phyloP scores from a whole-genome alignment of 495 filamentous ascomycete genomes.

The Thermochaetoides thermophila region DNA sequence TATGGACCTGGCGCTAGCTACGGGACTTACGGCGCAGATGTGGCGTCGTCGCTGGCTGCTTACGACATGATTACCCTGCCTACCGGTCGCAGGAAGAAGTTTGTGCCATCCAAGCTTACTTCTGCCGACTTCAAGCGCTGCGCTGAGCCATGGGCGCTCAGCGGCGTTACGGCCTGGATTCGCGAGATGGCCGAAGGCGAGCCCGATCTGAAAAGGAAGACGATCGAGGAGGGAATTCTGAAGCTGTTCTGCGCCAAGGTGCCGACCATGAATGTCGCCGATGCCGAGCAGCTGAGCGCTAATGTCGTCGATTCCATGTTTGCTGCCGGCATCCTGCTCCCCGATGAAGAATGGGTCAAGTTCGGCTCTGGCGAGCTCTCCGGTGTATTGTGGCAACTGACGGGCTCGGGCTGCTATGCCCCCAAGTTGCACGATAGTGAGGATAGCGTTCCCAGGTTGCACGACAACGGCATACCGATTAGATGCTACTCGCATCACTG shows the following conservation, averaged over 20 bases:
- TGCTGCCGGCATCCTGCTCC: constrained; percentile 57
- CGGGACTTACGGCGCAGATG: constrained; percentile 35
- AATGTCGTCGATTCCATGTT: constrained; percentile 74
- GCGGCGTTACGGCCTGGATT: constrained; percentile 74
- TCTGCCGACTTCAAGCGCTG: constrained; percentile 76
- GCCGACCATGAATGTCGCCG: constrained; percentile 95
- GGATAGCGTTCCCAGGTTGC: constrained; percentile 20
- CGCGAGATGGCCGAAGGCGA: constrained; percentile 75
- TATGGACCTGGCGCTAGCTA: constrained; percentile 30
- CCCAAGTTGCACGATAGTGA: constrained; percentile 64
- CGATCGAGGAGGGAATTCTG: constrained; percentile 73
- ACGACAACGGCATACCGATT: constrained; percentile 38
- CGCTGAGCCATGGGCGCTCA: constrained; percentile 83
- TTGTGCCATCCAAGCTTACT: constrained; percentile 76
- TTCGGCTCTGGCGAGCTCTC: constrained; percentile 61
- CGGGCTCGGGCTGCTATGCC: constrained; percentile 84
- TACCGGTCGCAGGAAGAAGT: constrained; percentile 55
- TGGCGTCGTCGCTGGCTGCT: constrained; percentile 37
- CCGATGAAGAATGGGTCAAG: constrained; percentile 97
- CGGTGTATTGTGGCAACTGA: constrained; percentile 87
- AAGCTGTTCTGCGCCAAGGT: constrained; percentile 91
- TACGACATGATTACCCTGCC: constrained; percentile 62
- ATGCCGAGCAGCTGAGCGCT: constrained; percentile 76
- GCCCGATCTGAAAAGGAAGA: constrained; percentile 64
- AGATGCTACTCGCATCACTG: constrained; percentile 93